phyloP scores from a whole-genome alignment of 169 alveolate species.

The Fabrea salina region DNA sequence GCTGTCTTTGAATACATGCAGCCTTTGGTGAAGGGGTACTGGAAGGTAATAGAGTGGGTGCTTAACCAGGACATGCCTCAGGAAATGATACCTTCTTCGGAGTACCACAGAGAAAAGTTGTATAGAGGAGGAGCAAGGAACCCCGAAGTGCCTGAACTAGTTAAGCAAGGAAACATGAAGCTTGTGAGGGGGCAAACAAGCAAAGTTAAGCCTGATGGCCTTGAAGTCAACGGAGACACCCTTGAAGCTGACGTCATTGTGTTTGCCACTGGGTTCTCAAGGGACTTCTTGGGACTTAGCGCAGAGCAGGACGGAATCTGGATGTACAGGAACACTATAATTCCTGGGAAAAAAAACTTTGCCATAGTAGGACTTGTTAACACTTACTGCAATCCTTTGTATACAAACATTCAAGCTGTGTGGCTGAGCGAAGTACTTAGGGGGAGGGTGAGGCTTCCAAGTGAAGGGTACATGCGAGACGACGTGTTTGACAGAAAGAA shows the following conservation, averaged over 20 bases:
- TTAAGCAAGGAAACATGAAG: background rate
- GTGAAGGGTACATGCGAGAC: background rate
- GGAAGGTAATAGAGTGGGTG: background rate
- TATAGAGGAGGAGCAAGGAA: conserved; percentile 17
- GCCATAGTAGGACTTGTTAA: conserved; percentile 19
- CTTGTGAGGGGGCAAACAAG: background rate
- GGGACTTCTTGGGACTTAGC: background rate
- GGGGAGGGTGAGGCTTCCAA: conserved; percentile 16
- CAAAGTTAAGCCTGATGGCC: background rate
- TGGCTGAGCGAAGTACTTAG: conserved; percentile 24
- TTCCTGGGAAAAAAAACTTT: conserved; percentile 12
- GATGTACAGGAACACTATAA: conserved; percentile 19
- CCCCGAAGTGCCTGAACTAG: background rate
- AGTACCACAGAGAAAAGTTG: background rate
- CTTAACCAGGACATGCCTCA: background rate
- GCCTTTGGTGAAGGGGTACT: background rate
- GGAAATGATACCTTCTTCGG: background rate
- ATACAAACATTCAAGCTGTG: conserved; percentile 23
- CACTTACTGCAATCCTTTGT: background rate
- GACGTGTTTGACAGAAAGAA: background rate
- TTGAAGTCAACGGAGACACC: background rate
- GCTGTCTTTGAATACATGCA: background rate
- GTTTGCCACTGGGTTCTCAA: conserved; percentile 3
- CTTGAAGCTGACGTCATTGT: conserved; percentile 5
- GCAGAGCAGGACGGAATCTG: conserved; percentile 12